phyloP scores from a whole-genome alignment of 768 basidiomycete genomes.

The Chiua virens region DNA sequence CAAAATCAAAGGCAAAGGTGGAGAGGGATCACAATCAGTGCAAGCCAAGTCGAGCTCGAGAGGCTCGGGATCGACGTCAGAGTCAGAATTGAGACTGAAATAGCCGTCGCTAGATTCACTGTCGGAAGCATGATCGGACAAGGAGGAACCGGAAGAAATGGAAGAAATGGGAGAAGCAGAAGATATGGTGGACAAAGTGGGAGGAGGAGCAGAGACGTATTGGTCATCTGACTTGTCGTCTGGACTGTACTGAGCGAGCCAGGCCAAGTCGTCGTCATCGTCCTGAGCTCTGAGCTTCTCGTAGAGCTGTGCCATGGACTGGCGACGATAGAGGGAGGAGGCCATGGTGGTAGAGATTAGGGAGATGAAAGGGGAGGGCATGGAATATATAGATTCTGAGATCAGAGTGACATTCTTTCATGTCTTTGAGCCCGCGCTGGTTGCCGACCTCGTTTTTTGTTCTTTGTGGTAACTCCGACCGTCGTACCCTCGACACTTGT shows the following conservation, averaged over 20 bases:
- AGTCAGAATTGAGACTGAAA: conserved; percentile 31
- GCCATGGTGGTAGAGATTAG: conserved; percentile 23
- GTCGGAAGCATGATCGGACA: conserved; percentile 18
- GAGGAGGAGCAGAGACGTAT: conserved; percentile 18
- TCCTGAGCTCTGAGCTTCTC: conserved; percentile 36
- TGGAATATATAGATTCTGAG: conserved; percentile 30
- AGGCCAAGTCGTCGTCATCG: conserved; percentile 35
- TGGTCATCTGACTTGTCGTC: conserved; percentile 32
- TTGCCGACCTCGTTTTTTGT: conserved; percentile 43
- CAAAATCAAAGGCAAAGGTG: conserved; percentile 23
- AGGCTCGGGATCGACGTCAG: conserved; percentile 27
- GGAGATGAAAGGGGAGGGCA: conserved; percentile 18
- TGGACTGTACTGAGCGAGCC: conserved; percentile 35
- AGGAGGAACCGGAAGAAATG: conserved; percentile 20
- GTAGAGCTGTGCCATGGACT: conserved; percentile 37
- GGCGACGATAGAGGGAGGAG: conserved; percentile 34
- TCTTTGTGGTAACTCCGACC: conserved; percentile 40
- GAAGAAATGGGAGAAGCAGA: conserved; percentile 28
- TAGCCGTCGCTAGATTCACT: conserved; percentile 26
- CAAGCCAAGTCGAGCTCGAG: conserved; percentile 16
- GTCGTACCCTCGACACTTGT: conserved; percentile 32
- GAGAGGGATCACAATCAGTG: conserved; percentile 4
- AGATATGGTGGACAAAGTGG: conserved; percentile 25
- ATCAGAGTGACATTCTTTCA: conserved; percentile 34
- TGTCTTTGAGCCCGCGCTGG: conserved; percentile 34